Conservation (phyloP, 306 rosid species). For the Leucaena leucocephala region DNA sequence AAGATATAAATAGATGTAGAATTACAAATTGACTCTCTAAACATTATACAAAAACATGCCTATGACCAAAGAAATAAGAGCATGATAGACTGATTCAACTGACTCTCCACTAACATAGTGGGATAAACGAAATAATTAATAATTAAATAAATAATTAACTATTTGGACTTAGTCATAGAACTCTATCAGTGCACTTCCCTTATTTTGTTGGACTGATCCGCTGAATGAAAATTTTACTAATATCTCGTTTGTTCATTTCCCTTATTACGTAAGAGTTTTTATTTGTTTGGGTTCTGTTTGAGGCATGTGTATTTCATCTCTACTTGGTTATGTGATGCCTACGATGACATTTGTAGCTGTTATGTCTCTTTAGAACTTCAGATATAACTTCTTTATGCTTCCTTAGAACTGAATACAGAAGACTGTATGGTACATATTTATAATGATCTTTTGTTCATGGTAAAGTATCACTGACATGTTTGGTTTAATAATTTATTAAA, state of each 20-base stretch:
- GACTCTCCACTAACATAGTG: no score
- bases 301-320: neutral
- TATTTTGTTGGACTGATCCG: neutral
- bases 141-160: no score
- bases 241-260: neutral
- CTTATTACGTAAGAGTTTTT: neutral
- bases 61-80: no score
- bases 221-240: neutral
- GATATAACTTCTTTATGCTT: neutral
- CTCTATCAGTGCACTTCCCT: neutral
- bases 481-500: neutral
- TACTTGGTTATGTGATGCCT: neutral
- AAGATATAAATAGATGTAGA: no score
- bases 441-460: neutral
- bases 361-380: constrained; percentile 2
- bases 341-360: neutral
- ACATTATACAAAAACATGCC: no score
- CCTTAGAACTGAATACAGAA: constrained; percentile 20
- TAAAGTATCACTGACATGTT: neutral
- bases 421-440: neutral
- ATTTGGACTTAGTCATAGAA: no score
- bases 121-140: no score
- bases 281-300: neutral
- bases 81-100: no score
- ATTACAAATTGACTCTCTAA: no score